A percentile compares a stretch with the other conserved stretches of the same genome.
Evolutionary conservation across 495 filamentous ascomycete species (phyloP).

Genomic region (Cladorrhinum samala): DNA sequence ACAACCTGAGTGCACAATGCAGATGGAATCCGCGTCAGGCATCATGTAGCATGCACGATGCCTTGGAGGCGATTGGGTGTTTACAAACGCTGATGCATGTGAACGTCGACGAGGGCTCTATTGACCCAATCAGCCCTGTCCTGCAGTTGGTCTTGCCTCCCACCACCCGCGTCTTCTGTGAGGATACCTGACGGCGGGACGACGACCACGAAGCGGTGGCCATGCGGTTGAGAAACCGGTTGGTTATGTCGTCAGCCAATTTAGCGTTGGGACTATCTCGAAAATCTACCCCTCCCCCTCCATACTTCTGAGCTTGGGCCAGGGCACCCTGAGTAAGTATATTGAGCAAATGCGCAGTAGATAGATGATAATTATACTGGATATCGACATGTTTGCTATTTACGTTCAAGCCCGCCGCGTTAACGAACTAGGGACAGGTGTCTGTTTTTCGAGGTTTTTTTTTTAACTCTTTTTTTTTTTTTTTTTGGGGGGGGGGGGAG

Average conservation of each 20-base stretch:
- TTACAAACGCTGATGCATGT: conserved; percentile 1
- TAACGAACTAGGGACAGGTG: no score
- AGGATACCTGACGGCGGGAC: background rate
- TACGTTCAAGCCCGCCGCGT: no score
- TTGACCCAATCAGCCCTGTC: conserved; percentile 1
- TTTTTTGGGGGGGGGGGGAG: no score
- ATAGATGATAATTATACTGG: no score
- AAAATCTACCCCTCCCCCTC: background rate
- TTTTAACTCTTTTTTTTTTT: no score
- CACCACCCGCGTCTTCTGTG: background rate
- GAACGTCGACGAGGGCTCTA: background rate
- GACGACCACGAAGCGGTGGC: background rate
- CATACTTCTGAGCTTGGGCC: background rate
- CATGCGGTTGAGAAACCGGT: no score
- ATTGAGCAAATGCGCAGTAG: no score
- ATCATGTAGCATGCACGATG: conserved; percentile 1
- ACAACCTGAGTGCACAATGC: background rate
- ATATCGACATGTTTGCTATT: no score
- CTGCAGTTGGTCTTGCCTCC: background rate
- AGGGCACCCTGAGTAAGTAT: background rate
- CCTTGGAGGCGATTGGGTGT: background rate
- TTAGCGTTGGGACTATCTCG: background rate
- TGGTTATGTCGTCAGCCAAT: background rate
- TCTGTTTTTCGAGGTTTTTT: no score
- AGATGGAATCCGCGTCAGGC: conserved; percentile 4